These are phyloP conservation scores for Pyrenophora tritici-repentis DNA, from an alignment of 2,329 filamentous ascomycete species.

Conservation along the genomic window DNA sequence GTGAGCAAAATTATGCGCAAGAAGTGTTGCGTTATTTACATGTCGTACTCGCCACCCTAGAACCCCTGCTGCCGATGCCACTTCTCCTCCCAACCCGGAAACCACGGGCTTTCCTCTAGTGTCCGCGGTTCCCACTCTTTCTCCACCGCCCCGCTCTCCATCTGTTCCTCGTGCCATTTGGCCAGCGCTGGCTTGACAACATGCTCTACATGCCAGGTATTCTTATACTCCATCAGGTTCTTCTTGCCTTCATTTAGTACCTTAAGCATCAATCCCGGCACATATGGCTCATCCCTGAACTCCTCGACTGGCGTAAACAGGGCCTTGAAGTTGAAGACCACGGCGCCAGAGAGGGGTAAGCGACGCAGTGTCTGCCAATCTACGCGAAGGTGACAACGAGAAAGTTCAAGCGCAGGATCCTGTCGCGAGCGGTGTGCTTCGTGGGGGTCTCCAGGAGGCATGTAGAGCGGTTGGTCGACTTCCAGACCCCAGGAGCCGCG, in stretches of 20 bases:
- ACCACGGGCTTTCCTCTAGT: constrained; percentile 76
- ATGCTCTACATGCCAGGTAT: constrained; percentile 79
- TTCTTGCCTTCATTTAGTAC: constrained; percentile 73
- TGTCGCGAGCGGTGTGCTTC: constrained; percentile 65
- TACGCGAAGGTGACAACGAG: constrained; percentile 68
- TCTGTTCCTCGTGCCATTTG: constrained; percentile 68
- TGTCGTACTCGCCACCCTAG: constrained; percentile 26
- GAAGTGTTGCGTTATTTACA: not conserved
- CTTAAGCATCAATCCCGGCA: constrained; percentile 71
- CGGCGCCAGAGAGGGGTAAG: constrained; percentile 72
- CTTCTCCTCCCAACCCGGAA: constrained; percentile 75
- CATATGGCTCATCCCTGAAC: constrained; percentile 71
- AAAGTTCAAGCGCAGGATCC: constrained; percentile 55
- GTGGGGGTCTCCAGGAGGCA: constrained; percentile 70
- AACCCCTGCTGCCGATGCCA: constrained; percentile 71
- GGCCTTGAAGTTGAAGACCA: constrained; percentile 89
- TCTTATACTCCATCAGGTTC: constrained; percentile 77
- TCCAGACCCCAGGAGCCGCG: constrained; percentile 85
- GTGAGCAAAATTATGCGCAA: no score
- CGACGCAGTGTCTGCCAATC: constrained; percentile 88
- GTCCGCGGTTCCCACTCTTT: constrained; percentile 70
- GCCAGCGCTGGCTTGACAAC: constrained; percentile 69
- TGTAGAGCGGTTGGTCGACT: constrained; percentile 73
- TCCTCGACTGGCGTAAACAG: constrained; percentile 76
- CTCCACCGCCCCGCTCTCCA: constrained; percentile 63